Evolutionary conservation across 768 basidiomycete species (phyloP), one percentile per base, ranked within the genome.

Genomic region (Lenzites betulinus): DNA sequence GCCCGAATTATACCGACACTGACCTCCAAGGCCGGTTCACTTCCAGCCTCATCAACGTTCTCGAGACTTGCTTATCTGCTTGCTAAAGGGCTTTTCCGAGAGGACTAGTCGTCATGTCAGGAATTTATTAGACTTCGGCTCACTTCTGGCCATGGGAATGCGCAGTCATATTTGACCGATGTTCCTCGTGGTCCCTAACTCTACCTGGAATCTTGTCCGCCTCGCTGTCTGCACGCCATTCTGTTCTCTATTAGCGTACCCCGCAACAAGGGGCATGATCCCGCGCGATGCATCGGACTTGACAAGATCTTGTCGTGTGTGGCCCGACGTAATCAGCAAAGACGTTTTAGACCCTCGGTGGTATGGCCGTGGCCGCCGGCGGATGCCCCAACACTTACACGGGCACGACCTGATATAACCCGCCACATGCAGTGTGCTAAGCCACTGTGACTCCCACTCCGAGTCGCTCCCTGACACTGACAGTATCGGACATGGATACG

Each of bases 151-250:
- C 47, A 52, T 52, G 51, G 51, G 51, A 52, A 52, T 7, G 38
- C 51, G 38, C 38, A 41, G 51, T 39, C 51, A 8, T 52, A 15
- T 25, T 26, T 41, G 28, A 26, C 23, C 36, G 36, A 38, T 23
- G 51, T 52, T 41, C 51, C 51, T 52, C 51, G 25, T 52, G 51
- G 38, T 52, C 51, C 28, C 51, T n/a, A 52, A 49, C 47, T 41
- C 39, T 52, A 52, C 36, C 25, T 41, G 22, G 39, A 23, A 26
- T 52, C 38, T 41, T 52, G 28, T 23, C 26, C 26, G 28, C 30
- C 47, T 30, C 47, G 28, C 28, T 49, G 47, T 26, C 47, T 49
- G 26, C 26, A 20, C 44, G 20, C 20, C 44, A 13, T 22, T 22
- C 20, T 22, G 38, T 18, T 15, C 13, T 39, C 38, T 39, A 33